Percentiles rank a stretch among this genome's conserved stretches.
Evolutionary conservation across 2,329 filamentous ascomycete species (phyloP).

Genomic region (Colletotrichum sp.): DNA sequence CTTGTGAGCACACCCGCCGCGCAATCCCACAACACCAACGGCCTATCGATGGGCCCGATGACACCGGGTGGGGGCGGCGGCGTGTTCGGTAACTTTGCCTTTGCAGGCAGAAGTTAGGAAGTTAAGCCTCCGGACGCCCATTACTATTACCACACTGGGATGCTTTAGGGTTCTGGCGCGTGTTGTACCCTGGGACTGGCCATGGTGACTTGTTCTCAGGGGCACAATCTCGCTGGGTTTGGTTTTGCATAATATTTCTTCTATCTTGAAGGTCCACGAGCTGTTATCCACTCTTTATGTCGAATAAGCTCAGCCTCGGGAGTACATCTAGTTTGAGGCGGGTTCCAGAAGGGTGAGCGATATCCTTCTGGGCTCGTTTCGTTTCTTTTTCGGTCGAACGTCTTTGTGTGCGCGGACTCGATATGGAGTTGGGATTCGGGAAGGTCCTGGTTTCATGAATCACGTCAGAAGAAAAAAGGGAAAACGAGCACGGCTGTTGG

Average conservation of each 20-base stretch:
- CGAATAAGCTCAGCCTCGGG: background rate
- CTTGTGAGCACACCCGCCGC: conserved; percentile 54
- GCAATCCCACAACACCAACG: conserved; percentile 62
- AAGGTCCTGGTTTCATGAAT: conserved; percentile 16
- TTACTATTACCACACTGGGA: background rate
- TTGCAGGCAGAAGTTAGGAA: conserved; percentile 43
- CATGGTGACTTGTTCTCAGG: conserved; percentile 4
- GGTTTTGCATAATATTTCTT: conserved; percentile 8
- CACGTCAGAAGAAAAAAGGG: conserved; percentile 3
- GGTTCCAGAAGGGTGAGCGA: background rate
- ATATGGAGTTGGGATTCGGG: conserved; percentile 17
- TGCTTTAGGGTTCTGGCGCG: background rate
- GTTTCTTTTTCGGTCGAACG: background rate
- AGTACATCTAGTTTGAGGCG: background rate
- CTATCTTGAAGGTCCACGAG: background rate
- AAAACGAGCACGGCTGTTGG: background rate
- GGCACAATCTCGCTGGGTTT: background rate
- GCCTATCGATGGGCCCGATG: conserved; percentile 68
- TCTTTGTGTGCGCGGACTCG: background rate
- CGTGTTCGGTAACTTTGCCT: conserved; percentile 76
- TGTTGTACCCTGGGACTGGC: background rate
- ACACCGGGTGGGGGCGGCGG: conserved; percentile 79
- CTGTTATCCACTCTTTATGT: background rate
- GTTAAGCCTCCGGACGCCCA: conserved; percentile 18
- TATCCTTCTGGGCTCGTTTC: background rate